These are phyloP conservation scores for Trichosanthes cucumerina DNA, from an alignment of 306 rosid genomes.

Conservation along the genomic window DNA sequence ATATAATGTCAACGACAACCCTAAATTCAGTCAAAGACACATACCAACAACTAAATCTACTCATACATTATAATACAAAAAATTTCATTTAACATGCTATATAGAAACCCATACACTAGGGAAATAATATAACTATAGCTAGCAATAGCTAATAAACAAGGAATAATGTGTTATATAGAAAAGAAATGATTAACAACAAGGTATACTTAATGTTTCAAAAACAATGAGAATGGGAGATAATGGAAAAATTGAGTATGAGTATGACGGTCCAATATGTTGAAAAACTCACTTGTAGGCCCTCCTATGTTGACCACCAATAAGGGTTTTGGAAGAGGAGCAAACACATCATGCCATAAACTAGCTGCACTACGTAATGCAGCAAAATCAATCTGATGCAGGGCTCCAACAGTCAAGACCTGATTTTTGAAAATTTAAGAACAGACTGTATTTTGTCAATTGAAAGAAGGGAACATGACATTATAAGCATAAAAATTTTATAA, in stretches of 20 bases:
- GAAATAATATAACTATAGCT: not conserved
- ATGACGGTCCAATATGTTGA: not conserved
- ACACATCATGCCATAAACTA: conserved; percentile 68
- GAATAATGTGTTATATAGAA: not conserved
- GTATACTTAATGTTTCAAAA: not conserved
- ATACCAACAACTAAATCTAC: not conserved
- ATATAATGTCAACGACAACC: not conserved
- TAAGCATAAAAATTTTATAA: conserved; percentile 7
- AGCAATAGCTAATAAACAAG: not conserved
- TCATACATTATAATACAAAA: not conserved
- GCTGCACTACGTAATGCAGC: conserved; percentile 75
- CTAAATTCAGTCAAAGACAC: not conserved
- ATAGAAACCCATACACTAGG: not conserved
- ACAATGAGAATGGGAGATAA: not conserved
- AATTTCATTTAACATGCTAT: not conserved
- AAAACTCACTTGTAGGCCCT: conserved; percentile 63
- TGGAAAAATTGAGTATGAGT: not conserved
- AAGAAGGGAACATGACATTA: conserved; percentile 8
- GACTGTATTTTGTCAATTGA: not conserved
- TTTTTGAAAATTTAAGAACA: conserved; percentile 9
- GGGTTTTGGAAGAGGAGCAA: conserved; percentile 70
- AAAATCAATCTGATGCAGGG: conserved; percentile 84
- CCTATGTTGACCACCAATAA: conserved; percentile 77
- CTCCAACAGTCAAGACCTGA: conserved; percentile 82
- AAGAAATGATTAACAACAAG: not conserved